A percentile compares a stretch with the other conserved stretches of the same genome.
phyloP scores from a whole-genome alignment of 257 asterid species.

The Misopates orontium region DNA sequence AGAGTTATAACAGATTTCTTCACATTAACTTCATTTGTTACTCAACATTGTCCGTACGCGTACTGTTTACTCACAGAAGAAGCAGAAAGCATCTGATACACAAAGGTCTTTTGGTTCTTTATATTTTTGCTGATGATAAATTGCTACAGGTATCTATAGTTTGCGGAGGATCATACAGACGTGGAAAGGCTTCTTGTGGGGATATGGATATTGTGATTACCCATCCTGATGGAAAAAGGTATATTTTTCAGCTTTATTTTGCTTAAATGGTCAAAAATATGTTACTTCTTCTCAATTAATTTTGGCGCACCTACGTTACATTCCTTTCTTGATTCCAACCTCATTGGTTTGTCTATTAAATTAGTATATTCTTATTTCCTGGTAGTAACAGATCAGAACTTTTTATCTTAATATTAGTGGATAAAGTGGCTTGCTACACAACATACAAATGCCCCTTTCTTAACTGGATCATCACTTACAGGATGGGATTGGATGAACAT shows the following conservation, averaged over 20 bases:
- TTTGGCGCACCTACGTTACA: background rate
- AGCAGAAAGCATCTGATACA: slow-evolving; percentile 14
- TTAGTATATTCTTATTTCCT: slow-evolving; percentile 16
- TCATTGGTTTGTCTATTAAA: background rate
- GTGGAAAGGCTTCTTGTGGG: slow-evolving; percentile 94
- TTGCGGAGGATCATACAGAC: slow-evolving; percentile 97
- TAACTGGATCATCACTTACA: too few species aligned
- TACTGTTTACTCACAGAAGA: slow-evolving; percentile 23
- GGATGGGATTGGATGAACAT: too few species aligned
- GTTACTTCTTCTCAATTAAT: slow-evolving; percentile 3
- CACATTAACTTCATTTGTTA: slow-evolving; percentile 1
- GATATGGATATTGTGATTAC: slow-evolving; percentile 90
- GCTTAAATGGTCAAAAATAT: slow-evolving; percentile 18
- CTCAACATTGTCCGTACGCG: slow-evolving; percentile 5
- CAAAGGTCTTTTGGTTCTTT: slow-evolving; percentile 19
- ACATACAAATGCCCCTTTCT: too few species aligned
- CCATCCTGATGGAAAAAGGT: slow-evolving; percentile 93
- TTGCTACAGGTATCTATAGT: slow-evolving; percentile 59
- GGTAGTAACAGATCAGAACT: background rate
- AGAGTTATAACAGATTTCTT: background rate
- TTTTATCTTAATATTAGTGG: background rate
- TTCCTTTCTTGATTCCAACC: background rate
- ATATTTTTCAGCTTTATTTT: slow-evolving; percentile 14
- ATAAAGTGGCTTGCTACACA: too few species aligned
- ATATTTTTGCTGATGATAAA: slow-evolving; percentile 16